Conservation (phyloP, 768 basidiomycete genomes). For the Calocera viscosa region DNA sequence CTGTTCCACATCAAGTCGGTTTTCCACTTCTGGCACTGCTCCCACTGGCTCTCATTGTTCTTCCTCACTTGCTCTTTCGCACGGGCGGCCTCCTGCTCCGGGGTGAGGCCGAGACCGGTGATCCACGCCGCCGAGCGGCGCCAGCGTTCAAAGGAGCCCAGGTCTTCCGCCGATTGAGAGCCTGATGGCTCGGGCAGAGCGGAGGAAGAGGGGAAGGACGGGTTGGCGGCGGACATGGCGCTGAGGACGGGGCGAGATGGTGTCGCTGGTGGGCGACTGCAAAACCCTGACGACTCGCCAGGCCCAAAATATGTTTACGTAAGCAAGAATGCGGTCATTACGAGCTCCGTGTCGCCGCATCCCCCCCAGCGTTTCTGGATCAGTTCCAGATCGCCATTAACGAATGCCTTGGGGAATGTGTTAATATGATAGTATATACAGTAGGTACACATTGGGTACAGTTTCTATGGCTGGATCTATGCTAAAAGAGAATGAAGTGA, state of each 20-base stretch:
- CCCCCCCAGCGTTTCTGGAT: too few species aligned
- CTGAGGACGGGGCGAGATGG: neutral
- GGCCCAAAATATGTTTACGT: neutral
- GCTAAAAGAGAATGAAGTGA: neutral
- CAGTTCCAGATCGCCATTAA: too few species aligned
- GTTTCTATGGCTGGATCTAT: too few species aligned
- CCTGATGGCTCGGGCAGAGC: neutral
- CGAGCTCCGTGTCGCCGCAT: neutral
- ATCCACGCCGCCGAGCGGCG: conserved; percentile 36
- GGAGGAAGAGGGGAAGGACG: neutral
- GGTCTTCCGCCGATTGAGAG: neutral
- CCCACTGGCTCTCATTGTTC: conserved; percentile 30
- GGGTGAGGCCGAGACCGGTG: conserved; percentile 40
- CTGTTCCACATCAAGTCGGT: conserved; percentile 54
- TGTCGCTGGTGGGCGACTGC: neutral
- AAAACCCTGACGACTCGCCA: neutral
- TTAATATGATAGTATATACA: too few species aligned
- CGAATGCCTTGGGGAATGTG: too few species aligned
- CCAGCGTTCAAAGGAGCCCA: conserved; percentile 39
- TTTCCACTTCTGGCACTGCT: conserved; percentile 57
- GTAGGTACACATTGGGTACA: too few species aligned
- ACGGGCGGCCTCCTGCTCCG: conserved; percentile 30
- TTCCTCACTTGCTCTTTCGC: conserved; percentile 24
- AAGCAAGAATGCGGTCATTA: neutral
- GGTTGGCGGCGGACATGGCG: neutral